Percentiles rank a stretch among this genome's conserved stretches.
These are phyloP conservation scores for Pontederia crassipes DNA, from an alignment of 176 grass and related monocot genomes.

Conservation along the genomic window DNA sequence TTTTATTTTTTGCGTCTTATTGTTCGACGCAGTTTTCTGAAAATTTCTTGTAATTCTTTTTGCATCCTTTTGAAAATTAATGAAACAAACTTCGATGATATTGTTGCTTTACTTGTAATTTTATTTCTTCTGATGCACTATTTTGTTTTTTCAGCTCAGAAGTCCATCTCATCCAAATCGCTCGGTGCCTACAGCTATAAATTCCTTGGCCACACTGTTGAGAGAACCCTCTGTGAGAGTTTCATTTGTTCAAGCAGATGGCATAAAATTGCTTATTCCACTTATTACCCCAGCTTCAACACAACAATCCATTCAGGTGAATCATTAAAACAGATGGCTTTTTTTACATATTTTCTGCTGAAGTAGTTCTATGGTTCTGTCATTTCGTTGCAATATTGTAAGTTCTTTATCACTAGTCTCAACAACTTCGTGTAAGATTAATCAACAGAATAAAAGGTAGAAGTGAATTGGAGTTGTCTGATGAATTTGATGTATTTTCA, in stretches of 20 bases:
- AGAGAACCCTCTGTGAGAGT: conserved; percentile 52
- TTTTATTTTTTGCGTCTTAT: too few relatives aligned
- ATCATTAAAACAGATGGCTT: neutral
- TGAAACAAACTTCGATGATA: neutral
- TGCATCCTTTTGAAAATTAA: neutral
- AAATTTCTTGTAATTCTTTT: neutral
- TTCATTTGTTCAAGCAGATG: conserved; percentile 89
- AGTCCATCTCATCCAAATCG: conserved; percentile 63
- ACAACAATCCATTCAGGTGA: conserved; percentile 94
- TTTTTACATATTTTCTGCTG: neutral
- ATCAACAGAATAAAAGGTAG: too few relatives aligned
- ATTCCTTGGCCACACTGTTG: conserved; percentile 57
- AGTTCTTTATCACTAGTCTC: too few relatives aligned
- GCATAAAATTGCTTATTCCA: conserved; percentile 81
- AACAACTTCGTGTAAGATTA: too few relatives aligned
- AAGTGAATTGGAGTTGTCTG: too few relatives aligned
- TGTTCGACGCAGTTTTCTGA: neutral
- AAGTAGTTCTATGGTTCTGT: neutral
- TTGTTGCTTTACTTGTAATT: neutral
- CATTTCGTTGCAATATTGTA: neutral
- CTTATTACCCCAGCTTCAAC: conserved; percentile 80
- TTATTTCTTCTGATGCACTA: conserved; percentile 6
- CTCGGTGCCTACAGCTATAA: conserved; percentile 62
- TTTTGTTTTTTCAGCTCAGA: conserved; percentile 65
- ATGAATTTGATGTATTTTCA: too few relatives aligned